These are phyloP conservation scores for Chimonanthus salicifolius DNA, from an alignment of 164 flowering plant genomes.

Conservation along the genomic window DNA sequence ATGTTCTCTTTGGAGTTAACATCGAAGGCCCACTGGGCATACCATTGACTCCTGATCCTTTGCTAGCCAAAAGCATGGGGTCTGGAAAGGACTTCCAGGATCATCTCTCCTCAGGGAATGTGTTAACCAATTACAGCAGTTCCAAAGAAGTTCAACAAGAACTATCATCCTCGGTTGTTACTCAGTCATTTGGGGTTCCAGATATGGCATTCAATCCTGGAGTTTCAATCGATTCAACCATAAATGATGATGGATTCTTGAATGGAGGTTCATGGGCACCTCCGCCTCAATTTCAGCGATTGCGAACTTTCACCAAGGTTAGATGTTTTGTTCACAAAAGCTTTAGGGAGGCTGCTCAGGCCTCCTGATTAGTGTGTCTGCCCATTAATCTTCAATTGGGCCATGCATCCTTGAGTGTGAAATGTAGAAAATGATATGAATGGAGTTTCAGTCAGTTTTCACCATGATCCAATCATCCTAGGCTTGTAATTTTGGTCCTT, in stretches of 20 bases:
- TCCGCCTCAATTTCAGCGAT: slow-evolving; percentile 57
- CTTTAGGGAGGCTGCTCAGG: too few relatives aligned
- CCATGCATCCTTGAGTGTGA: too few relatives aligned
- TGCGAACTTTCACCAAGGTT: slow-evolving; percentile 92
- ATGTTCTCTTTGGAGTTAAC: slow-evolving; percentile 46
- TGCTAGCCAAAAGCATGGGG: slow-evolving; percentile 43
- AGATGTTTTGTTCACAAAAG: slow-evolving; percentile 1
- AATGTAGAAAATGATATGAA: too few relatives aligned
- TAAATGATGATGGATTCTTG: slow-evolving; percentile 60
- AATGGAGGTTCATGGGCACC: slow-evolving; percentile 61
- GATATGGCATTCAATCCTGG: slow-evolving; percentile 58
- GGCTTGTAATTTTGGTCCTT: too few relatives aligned
- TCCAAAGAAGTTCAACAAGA: slow-evolving; percentile 75
- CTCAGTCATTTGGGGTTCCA: slow-evolving; percentile 91
- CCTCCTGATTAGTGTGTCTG: too few relatives aligned
- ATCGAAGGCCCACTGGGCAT: slow-evolving; percentile 48
- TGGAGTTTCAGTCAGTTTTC: too few relatives aligned
- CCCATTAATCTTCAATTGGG: too few relatives aligned
- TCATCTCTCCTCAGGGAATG: slow-evolving; percentile 44
- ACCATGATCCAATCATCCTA: too few relatives aligned
- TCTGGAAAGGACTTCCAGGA: slow-evolving; percentile 56
- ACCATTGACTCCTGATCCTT: slow-evolving; percentile 49
- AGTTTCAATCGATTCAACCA: slow-evolving; percentile 63
- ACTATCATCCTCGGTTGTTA: slow-evolving; percentile 79
- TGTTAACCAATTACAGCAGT: slow-evolving; percentile 50